Evolutionary conservation across 2,329 filamentous ascomycete species (phyloP).

Genomic region (Biscogniauxia mediterranea): DNA sequence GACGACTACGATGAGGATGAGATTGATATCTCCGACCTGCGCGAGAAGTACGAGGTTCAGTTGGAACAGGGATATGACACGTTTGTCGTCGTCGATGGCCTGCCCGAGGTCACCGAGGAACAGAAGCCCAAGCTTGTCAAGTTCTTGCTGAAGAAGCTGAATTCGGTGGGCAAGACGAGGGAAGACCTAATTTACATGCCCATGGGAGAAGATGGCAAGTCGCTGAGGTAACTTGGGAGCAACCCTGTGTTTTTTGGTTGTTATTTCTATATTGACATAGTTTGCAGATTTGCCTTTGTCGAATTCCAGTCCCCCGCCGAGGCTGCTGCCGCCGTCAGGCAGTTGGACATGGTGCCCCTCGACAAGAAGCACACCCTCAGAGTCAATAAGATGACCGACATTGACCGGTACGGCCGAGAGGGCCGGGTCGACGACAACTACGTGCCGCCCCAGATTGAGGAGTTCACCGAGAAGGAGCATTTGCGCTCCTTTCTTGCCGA

Average conservation of each 20-base stretch:
- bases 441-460: constrained; percentile 73
- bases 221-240: constrained; percentile 63
- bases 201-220: constrained; percentile 80
- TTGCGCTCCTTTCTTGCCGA: constrained; percentile 91
- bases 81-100: constrained; percentile 93
- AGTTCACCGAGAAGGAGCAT: constrained; percentile 91
- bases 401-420: constrained; percentile 93
- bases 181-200: constrained; percentile 95
- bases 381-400: constrained; percentile 98
- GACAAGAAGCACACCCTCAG: constrained; percentile 95
- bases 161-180: constrained; percentile 76
- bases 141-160: constrained; percentile 92
- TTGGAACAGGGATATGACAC: constrained; percentile 94
- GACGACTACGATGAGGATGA: constrained; percentile 90
- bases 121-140: constrained; percentile 94
- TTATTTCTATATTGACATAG: constrained; percentile 1
- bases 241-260: too few species aligned
- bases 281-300: constrained; percentile 83
- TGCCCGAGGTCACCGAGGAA: constrained; percentile 84
- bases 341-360: constrained; percentile 80
- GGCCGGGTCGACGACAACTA: constrained; percentile 93
- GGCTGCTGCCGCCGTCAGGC: constrained; percentile 83
- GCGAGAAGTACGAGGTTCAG: constrained; percentile 92
- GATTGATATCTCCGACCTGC: constrained; percentile 91
- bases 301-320: constrained; percentile 91